Base-by-base conservation (phyloP, 441 rosid species). In the Melastoma candidum region DNA sequence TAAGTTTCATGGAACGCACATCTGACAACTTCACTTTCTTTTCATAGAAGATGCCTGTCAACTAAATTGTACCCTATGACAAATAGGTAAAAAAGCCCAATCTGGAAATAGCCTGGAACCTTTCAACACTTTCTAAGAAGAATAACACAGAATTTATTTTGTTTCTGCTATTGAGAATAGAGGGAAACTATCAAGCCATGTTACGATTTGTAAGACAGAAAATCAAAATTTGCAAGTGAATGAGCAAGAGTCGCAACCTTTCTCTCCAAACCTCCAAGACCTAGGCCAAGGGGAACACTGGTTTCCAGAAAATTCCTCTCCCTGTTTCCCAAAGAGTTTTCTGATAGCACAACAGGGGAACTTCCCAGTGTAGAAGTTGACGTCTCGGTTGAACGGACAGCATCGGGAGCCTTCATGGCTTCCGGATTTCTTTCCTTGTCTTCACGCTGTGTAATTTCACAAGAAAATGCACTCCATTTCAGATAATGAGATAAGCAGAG, bases 241-340 rank as follows among this genome's bases (percentile, higher is more conserved):
- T 36, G 27, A 52, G 27, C 3, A 7, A 52, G 26, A 52, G 24
- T 11, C 27, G 70, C 26, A 64, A 93, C 97, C 99, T 89, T 94
- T 51, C 79, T 78, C 44, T 82, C 95, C 77, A 90, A 73, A 64
- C 80, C 65, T 27, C 92, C 94, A 59, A 87, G 65, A 56, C 96
- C 97, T 71, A 94, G 72, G 59, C 97, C 99, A 67, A 87, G 85
- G 29, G 99, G 96, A 12, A 66, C 77, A 48, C 77, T 63, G 46
- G 74, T 57, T 58, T 58, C 69, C 47, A 76, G 78, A 49, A 61
- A 43, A 61, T 60, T 64, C 48, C 53, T 64, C 70, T 72, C 76
- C 55, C 73, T 49, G 54, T 77, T 69, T 63, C 74, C 74, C 12
- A 74, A 58, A 26, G 62, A 55, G 54, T 57, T 78, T 65, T 76